Evolutionary conservation across 148 eudicot species (phyloP).

Genomic region (Talinum fruticosum): DNA sequence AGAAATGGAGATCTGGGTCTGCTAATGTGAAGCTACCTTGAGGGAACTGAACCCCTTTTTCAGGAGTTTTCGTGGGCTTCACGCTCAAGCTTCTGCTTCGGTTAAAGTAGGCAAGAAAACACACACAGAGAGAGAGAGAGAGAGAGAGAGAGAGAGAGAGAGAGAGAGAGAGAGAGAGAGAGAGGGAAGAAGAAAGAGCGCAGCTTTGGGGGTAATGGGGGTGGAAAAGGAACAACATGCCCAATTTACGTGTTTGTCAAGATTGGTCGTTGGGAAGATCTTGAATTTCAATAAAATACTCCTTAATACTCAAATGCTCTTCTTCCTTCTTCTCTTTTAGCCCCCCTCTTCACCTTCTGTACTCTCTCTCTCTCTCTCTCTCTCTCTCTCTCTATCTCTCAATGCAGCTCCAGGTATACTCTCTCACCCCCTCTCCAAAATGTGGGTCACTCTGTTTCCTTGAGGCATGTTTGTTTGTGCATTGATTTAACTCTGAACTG

Average conservation of each 20-base stretch:
- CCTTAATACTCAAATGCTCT: not conserved
- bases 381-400: not conserved
- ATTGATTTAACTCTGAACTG: no score
- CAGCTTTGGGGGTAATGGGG: slow-evolving; percentile 2
- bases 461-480: not conserved
- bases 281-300: not conserved
- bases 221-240: not conserved
- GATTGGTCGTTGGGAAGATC: slow-evolving; percentile 31
- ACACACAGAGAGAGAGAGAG: not conserved
- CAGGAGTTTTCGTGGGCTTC: slow-evolving; percentile 29
- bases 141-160: no score
- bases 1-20: not conserved
- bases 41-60: not conserved
- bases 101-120: slow-evolving; percentile 6
- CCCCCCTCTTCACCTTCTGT: not conserved
- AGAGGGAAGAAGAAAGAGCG: not conserved
- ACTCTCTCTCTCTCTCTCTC: not conserved
- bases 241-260: slow-evolving; percentile 19
- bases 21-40: not conserved
- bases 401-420: slow-evolving; percentile 17
- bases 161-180: not conserved
- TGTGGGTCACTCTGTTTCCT: not conserved
- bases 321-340: not conserved
- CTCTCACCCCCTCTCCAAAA: not conserved
- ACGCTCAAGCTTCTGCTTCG: slow-evolving; percentile 15